phyloP scores from a whole-genome alignment of 768 basidiomycete species.

The Hygrocybe punicea region DNA sequence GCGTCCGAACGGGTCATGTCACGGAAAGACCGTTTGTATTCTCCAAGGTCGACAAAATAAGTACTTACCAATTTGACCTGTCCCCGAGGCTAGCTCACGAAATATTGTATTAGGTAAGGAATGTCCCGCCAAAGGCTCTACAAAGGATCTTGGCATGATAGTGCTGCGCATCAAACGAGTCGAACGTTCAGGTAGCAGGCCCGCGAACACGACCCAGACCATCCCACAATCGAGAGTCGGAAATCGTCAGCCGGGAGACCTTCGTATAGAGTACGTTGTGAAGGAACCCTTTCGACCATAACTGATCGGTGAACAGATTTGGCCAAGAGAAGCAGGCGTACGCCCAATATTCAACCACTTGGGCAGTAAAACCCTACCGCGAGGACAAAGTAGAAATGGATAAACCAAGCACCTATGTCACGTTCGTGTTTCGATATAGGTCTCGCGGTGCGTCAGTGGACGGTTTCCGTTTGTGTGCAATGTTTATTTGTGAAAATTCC shows the following conservation, averaged over 20 bases:
- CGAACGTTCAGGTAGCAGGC: slow-evolving; percentile 32
- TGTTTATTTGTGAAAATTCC: neutral
- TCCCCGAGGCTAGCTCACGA: neutral
- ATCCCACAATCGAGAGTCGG: slow-evolving; percentile 35
- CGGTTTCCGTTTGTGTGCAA: no score
- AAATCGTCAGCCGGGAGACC: slow-evolving; percentile 41
- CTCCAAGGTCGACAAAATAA: slow-evolving; percentile 36
- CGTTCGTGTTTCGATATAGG: slow-evolving; percentile 66
- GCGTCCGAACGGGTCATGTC: slow-evolving; percentile 46
- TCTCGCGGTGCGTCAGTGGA: slow-evolving; percentile 41
- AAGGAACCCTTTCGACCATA: neutral
- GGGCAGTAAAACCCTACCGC: slow-evolving; percentile 51
- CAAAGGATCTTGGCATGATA: slow-evolving; percentile 52
- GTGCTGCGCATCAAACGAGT: slow-evolving; percentile 49
- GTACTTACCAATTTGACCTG: slow-evolving; percentile 28
- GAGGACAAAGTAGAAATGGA: slow-evolving; percentile 24
- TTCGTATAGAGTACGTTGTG: slow-evolving; percentile 46
- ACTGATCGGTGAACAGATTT: slow-evolving; percentile 39
- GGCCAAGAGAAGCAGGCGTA: slow-evolving; percentile 41
- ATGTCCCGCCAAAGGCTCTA: neutral
- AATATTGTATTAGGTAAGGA: neutral
- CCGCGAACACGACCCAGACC: slow-evolving; percentile 43
- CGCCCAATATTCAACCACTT: slow-evolving; percentile 49
- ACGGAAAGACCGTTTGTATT: slow-evolving; percentile 65
- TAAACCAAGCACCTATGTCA: slow-evolving; percentile 52